Percentiles rank a stretch among this genome's conserved stretches.
phyloP scores from a whole-genome alignment of 768 basidiomycete genomes.

The Vararia minispora region DNA sequence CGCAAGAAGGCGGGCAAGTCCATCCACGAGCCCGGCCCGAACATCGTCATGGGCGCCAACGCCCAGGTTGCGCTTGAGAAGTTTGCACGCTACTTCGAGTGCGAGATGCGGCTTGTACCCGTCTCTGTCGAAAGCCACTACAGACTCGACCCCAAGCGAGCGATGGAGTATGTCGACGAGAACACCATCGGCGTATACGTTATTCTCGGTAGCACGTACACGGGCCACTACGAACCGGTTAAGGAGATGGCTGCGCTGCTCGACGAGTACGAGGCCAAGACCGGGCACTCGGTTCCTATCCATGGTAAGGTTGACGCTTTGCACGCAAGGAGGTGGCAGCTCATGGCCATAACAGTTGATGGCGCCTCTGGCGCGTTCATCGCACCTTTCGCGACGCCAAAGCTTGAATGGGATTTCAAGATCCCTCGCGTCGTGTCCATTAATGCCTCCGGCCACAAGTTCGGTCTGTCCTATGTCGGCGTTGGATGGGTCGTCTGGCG shows the following conservation, averaged over 20 bases:
- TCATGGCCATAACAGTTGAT: constrained; percentile 29
- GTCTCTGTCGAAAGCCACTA: constrained; percentile 61
- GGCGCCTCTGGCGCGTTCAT: constrained; percentile 53
- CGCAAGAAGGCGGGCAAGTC: constrained; percentile 56
- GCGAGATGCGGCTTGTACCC: constrained; percentile 54
- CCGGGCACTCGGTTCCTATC: constrained; percentile 33
- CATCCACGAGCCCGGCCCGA: constrained; percentile 55
- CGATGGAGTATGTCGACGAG: constrained; percentile 57
- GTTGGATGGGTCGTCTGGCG: constrained; percentile 63
- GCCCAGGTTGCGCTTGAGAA: constrained; percentile 65
- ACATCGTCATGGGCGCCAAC: constrained; percentile 56
- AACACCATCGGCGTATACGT: constrained; percentile 64
- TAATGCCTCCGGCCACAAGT: constrained; percentile 52
- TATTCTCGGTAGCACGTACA: constrained; percentile 43
- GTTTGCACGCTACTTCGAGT: constrained; percentile 58
- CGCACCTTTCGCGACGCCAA: constrained; percentile 48
- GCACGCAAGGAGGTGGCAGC: too few species aligned
- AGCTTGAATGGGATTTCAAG: constrained; percentile 47
- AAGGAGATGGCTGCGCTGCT: constrained; percentile 73
- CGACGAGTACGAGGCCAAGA: constrained; percentile 39
- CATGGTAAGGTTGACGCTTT: constrained; percentile 20
- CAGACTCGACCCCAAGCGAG: constrained; percentile 59
- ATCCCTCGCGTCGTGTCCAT: constrained; percentile 49
- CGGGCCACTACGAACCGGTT: constrained; percentile 67
- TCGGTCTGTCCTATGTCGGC: constrained; percentile 42